Evolutionary conservation across 495 filamentous ascomycete species (phyloP).

Genomic region (Sphaerosporella brunnea): DNA sequence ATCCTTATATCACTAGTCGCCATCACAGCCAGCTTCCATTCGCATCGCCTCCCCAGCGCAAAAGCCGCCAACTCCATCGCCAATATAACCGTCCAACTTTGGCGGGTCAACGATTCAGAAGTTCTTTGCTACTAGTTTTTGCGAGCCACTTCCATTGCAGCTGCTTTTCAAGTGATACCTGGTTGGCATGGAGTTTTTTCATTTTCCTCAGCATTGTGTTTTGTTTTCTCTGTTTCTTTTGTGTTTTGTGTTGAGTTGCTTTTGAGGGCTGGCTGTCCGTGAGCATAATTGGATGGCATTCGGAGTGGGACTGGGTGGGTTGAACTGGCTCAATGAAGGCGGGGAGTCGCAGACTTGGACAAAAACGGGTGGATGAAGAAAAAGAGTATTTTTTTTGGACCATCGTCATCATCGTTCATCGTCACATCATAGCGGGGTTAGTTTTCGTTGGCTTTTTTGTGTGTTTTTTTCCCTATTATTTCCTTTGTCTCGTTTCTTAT

Average conservation of each 20-base stretch:
- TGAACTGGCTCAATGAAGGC: too few species aligned
- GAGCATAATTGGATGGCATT: neutral
- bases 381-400: neutral
- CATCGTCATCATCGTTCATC: neutral
- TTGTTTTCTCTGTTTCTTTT: neutral
- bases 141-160: neutral
- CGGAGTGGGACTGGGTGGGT: neutral
- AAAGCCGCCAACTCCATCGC: neutral
- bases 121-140: neutral
- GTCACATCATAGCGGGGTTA: neutral
- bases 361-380: neutral
- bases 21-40: neutral
- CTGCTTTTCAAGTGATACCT: neutral
- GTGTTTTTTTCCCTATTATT: slow-evolving; percentile 22
- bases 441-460: slow-evolving; percentile 13
- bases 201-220: neutral
- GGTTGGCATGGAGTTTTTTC: neutral
- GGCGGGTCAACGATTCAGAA: neutral
- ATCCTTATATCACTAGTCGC: neutral
- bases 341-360: too few species aligned
- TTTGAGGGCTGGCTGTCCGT: neutral
- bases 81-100: neutral
- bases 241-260: neutral
- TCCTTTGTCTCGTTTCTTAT: slow-evolving; percentile 19
- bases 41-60: neutral